Percentiles rank a stretch among this genome's conserved stretches.
phyloP scores from a whole-genome alignment of 2,329 filamentous ascomycete species.

The Epichloe gansuensis region DNA sequence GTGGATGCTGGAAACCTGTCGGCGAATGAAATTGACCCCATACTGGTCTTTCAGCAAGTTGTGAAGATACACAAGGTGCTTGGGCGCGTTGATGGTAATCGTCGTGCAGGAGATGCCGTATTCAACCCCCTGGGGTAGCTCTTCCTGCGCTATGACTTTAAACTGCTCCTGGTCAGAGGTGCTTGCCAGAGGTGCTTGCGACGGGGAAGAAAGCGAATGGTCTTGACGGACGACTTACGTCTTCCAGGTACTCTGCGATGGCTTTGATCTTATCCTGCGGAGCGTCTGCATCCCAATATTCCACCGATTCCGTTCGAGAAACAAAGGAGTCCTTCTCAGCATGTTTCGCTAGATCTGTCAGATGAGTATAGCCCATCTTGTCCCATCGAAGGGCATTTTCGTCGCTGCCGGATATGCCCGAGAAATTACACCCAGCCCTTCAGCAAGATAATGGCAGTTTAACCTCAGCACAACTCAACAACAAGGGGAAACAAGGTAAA shows the following conservation, averaged over 20 bases:
- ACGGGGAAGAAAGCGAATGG: too few relatives aligned
- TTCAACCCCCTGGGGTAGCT: constrained; percentile 18
- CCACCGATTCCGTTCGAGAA: constrained; percentile 23
- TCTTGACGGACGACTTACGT: constrained; percentile 15
- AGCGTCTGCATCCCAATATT: constrained; percentile 28
- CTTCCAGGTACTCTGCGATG: constrained; percentile 27
- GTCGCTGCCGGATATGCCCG: constrained; percentile 28
- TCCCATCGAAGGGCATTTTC: constrained; percentile 30
- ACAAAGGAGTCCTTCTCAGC: constrained; percentile 21
- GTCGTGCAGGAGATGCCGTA: constrained; percentile 25
- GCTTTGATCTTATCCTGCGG: constrained; percentile 26
- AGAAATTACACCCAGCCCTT: constrained; percentile 32
- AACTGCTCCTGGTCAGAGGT: constrained; percentile 13
- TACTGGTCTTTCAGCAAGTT: constrained; percentile 14
- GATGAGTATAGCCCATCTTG: constrained; percentile 23
- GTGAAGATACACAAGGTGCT: constrained; percentile 22
- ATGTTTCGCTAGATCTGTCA: constrained; percentile 21
- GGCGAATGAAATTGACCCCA: constrained; percentile 20
- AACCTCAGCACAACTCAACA: too few relatives aligned
- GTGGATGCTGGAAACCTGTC: constrained; percentile 15
- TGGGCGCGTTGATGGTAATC: constrained; percentile 24
- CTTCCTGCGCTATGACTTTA: constrained; percentile 13
- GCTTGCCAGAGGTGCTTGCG: too few relatives aligned
- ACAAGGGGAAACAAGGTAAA: too few relatives aligned
- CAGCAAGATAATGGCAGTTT: too few relatives aligned